Base-by-base conservation (phyloP, 345 rosid species). In the Kernera saxatilis region DNA sequence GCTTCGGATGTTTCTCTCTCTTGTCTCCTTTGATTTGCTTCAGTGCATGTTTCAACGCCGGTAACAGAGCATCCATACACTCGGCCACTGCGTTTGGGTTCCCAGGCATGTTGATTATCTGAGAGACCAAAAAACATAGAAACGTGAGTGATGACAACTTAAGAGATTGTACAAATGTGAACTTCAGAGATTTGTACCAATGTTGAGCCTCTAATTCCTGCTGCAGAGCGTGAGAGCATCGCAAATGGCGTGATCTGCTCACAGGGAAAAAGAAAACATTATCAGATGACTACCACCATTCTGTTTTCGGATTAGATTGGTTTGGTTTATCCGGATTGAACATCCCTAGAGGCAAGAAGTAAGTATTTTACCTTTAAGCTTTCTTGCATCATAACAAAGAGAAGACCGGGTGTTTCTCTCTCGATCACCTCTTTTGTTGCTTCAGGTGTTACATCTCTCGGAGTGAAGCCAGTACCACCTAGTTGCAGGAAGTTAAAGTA, bases 81-180 rank as follows among this genome's bases (percentile, higher is more conserved):
- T 94, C 99, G 0, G 87, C 93, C 23, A 84, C 95, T 0, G 98
- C 97, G 64, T 94, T 91, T 26, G 96, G 99, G 80, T 94, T 94
- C 56, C 97, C 97, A 3, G 99, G 96, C 95, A 89, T 88, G 84
- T 91, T 89, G 84, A 94, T 91, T 33, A 94, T 91, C 99, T 91
- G 79, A 8, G 29, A 46, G 7, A 30, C 6, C 39, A 66, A 46
- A 71, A 19, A 9, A 23, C 65, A 25, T 2, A 19, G 64, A 37
- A 10, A 18, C 2, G 11, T 62, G 64, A 78, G 69, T 29, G 26
- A 45, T 61, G 45, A 2, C 18, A 67, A 63, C 39, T 58, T 57
- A 52, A 40, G 44, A 68, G 21, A 46, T 21, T 15, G 3, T 1
- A 52, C 29, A 5, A 69, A 14, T 44, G 17, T 15, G 21, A 21